Evolutionary conservation across 2,329 filamentous ascomycete species (phyloP).

Genomic region (Elsinoe perseae): DNA sequence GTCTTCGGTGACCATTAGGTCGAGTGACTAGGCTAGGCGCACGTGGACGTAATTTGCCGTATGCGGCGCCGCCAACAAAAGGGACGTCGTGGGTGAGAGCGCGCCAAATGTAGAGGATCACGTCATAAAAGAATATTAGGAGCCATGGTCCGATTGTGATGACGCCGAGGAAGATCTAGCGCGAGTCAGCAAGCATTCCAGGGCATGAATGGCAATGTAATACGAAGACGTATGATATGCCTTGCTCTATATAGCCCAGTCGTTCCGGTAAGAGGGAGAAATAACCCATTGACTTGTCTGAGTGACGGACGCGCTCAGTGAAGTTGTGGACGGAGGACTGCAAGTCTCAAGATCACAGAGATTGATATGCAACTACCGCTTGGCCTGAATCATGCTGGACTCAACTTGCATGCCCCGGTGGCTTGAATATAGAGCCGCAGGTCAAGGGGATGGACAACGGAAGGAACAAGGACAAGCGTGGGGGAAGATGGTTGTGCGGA

Average conservation of each 20-base stretch:
- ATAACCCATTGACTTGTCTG: constrained; percentile 50
- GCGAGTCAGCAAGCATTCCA: background rate
- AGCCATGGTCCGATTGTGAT: constrained; percentile 57
- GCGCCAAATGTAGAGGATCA: constrained; percentile 54
- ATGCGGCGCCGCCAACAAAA: constrained; percentile 52
- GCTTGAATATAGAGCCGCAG: background rate
- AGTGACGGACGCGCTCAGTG: background rate
- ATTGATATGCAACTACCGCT: background rate
- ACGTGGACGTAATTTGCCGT: constrained; percentile 51
- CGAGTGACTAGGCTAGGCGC: constrained; percentile 55
- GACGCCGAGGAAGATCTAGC: constrained; percentile 52
- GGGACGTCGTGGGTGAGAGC: constrained; percentile 52
- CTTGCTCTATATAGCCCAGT: constrained; percentile 52
- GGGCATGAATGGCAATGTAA: too few species aligned
- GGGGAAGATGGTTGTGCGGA: background rate
- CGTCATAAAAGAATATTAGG: constrained; percentile 55
- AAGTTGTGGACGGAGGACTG: background rate
- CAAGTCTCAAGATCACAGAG: background rate
- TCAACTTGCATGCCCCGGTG: background rate
- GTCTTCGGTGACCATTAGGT: constrained; percentile 42
- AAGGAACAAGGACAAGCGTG: background rate
- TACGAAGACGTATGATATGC: constrained; percentile 57
- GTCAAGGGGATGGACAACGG: background rate
- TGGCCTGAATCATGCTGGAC: background rate
- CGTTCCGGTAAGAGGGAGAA: constrained; percentile 57